Conservation (phyloP, 805 yeast species). For the Starmerella kuoi region DNA sequence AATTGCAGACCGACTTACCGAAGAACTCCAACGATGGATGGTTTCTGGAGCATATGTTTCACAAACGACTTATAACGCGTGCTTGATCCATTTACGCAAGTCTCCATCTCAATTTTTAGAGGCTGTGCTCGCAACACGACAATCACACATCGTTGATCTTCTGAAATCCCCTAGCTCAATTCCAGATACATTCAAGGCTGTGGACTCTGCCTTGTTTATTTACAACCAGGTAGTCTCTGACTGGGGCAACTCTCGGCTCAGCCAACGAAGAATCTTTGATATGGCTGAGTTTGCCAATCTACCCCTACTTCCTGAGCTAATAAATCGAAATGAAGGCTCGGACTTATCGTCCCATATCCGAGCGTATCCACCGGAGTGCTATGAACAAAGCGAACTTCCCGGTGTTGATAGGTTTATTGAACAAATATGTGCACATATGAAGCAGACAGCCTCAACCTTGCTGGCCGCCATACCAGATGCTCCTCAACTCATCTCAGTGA, state of each 20-base stretch:
- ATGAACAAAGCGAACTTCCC: background rate
- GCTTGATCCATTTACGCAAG: conserved; percentile 14
- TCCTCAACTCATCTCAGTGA: conserved; percentile 1
- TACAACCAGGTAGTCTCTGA: conserved; percentile 14
- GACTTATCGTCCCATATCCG: background rate
- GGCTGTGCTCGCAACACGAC: conserved; percentile 12
- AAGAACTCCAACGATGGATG: conserved; percentile 7
- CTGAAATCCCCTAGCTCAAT: conserved; percentile 3
- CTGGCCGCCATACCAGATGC: background rate
- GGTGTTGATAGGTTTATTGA: conserved; percentile 3
- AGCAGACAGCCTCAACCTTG: background rate
- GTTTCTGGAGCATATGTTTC: conserved; percentile 9
- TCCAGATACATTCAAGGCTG: conserved; percentile 9
- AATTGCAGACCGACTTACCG: background rate
- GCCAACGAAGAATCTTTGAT: conserved; percentile 13
- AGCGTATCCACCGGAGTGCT: conserved; percentile 17
- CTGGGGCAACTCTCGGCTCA: conserved; percentile 11
- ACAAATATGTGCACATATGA: background rate
- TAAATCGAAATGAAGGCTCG: background rate
- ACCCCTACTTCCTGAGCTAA: background rate
- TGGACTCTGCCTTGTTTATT: conserved; percentile 18
- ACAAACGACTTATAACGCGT: conserved; percentile 20
- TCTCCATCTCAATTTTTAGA: conserved; percentile 16
- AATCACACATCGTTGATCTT: conserved; percentile 1
- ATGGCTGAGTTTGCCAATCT: conserved; percentile 12